These are phyloP conservation scores for Macrophomina phaseolina DNA, from an alignment of 2,329 filamentous ascomycete genomes.

Conservation along the genomic window DNA sequence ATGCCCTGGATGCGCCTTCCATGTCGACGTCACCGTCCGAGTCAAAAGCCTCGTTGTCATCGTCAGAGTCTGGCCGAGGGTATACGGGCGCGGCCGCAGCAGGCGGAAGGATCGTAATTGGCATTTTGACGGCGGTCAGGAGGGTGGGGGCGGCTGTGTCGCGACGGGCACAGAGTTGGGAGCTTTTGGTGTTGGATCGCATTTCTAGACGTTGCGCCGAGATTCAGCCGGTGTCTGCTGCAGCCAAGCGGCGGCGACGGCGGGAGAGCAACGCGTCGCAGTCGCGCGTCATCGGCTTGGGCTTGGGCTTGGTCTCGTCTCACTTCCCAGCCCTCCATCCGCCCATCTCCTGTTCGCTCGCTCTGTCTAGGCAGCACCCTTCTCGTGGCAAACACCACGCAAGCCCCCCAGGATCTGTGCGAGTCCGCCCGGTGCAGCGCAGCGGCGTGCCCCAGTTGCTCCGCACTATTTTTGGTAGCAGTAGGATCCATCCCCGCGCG, in stretches of 20 bases:
- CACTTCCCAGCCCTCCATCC: neutral
- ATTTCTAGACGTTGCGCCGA: neutral
- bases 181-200: conserved; percentile 4
- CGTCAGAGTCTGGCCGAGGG: conserved; percentile 37
- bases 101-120: conserved; percentile 65
- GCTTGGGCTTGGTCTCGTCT: neutral
- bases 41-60: conserved; percentile 43
- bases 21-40: conserved; percentile 57
- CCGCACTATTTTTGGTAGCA: conserved; percentile 9
- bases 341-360: conserved; percentile 3
- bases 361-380: conserved; percentile 8
- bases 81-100: conserved; percentile 43
- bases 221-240: neutral
- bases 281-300: conserved; percentile 14
- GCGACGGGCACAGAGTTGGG: neutral
- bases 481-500: conserved; percentile 11
- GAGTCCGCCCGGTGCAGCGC: neutral
- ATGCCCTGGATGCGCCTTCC: conserved; percentile 51
- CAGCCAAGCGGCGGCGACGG: too few relatives aligned
- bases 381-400: conserved; percentile 13
- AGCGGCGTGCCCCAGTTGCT: neutral
- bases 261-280: conserved; percentile 3
- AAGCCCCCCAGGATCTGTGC: conserved; percentile 9
- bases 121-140: conserved; percentile 50
- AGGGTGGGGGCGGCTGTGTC: neutral